Evolutionary conservation across 1,284 basidiomycete genomes (phyloP).

Genomic region (Sanghuangporus sanghuang): DNA sequence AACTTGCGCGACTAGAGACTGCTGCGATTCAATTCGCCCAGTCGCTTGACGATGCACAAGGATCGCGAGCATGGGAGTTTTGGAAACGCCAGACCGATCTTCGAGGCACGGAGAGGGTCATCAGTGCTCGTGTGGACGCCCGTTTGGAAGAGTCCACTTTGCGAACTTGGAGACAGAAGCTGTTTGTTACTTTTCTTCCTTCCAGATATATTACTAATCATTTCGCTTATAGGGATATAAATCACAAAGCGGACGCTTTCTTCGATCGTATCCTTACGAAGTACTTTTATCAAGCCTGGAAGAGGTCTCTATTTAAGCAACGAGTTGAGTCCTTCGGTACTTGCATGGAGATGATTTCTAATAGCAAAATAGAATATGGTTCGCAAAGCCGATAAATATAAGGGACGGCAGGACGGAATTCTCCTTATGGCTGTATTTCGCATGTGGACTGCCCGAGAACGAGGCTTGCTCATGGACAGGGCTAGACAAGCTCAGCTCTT

Average conservation of each 20-base stretch:
- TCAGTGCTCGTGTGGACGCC: constrained; percentile 4
- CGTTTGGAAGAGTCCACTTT: not conserved
- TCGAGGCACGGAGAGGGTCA: not conserved
- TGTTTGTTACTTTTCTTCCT: not conserved
- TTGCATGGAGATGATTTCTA: constrained; percentile 53
- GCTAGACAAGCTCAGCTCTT: constrained; percentile 44
- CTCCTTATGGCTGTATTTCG: constrained; percentile 59
- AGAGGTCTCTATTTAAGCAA: not conserved
- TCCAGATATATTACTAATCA: not conserved
- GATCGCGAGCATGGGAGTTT: constrained; percentile 5
- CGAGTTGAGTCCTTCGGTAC: constrained; percentile 7
- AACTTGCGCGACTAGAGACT: constrained; percentile 4
- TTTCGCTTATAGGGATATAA: not conserved
- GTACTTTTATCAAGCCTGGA: constrained; percentile 10
- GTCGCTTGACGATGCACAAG: constrained; percentile 1
- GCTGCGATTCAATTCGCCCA: constrained; percentile 2
- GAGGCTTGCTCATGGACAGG: constrained; percentile 55
- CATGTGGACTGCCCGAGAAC: constrained; percentile 71
- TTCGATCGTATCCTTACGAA: constrained; percentile 8
- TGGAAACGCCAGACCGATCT: constrained; percentile 8
- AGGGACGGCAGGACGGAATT: constrained; percentile 56
- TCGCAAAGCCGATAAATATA: constrained; percentile 50
- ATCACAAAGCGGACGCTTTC: constrained; percentile 9
- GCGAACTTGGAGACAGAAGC: constrained; percentile 2
- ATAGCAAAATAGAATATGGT: constrained; percentile 38